Percentiles rank a stretch among this genome's conserved stretches.
phyloP scores from a whole-genome alignment of 495 filamentous ascomycete species.

The Baudoinia panamericana region DNA sequence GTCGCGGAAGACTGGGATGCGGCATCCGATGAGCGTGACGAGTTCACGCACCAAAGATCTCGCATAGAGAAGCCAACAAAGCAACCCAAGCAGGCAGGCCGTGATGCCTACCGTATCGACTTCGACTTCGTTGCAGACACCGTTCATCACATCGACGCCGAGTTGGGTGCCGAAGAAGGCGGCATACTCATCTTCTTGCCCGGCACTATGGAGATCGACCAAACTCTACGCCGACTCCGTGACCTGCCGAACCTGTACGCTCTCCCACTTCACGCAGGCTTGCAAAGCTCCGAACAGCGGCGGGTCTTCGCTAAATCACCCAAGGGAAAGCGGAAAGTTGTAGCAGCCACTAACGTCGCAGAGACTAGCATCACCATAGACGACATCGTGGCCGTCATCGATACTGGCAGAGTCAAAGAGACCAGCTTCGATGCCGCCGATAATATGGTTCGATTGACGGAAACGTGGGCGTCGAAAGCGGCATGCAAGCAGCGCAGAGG shows the following conservation, averaged over 20 bases:
- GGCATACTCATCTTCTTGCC: constrained; percentile 92
- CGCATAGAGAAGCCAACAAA: constrained; percentile 2
- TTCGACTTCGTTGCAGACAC: constrained; percentile 75
- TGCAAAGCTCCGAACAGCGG: constrained; percentile 73
- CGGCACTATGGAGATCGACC: constrained; percentile 73
- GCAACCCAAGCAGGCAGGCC: constrained; percentile 3
- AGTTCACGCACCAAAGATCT: constrained; percentile 6
- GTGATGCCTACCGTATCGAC: constrained; percentile 66
- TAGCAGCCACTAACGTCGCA: constrained; percentile 90
- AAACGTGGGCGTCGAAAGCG: constrained; percentile 88
- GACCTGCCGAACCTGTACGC: constrained; percentile 59
- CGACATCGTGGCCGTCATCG: constrained; percentile 92
- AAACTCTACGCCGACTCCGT: constrained; percentile 58
- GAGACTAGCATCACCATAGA: constrained; percentile 98
- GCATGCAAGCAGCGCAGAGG: constrained; percentile 96
- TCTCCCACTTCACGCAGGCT: constrained; percentile 82
- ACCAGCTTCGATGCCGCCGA: constrained; percentile 84
- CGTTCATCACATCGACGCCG: constrained; percentile 64
- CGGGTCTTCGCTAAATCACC: constrained; percentile 72
- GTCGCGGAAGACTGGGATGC: constrained; percentile 24
- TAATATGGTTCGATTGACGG: constrained; percentile 86
- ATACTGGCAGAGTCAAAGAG: constrained; percentile 89
- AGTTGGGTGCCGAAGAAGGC: constrained; percentile 55
- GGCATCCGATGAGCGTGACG: constrained; percentile 4
- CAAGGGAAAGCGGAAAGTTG: constrained; percentile 70